Percentiles rank a stretch among this genome's conserved stretches.
phyloP scores from a whole-genome alignment of 352 stramenopile genomes.

The Globisporangium recalcitrans region DNA sequence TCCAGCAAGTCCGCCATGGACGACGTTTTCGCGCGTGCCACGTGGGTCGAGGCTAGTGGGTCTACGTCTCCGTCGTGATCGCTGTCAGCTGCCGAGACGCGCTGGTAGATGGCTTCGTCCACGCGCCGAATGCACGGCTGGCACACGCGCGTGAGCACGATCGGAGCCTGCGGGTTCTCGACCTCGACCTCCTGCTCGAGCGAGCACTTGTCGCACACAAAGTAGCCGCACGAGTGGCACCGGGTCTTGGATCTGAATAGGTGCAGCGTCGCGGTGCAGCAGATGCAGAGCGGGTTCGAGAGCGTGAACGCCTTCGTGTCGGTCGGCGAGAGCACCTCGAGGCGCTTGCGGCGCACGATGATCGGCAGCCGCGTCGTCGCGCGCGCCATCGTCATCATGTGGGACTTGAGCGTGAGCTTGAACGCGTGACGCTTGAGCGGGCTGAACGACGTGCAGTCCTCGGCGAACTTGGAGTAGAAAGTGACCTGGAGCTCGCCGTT shows the following conservation, averaged over 20 bases:
- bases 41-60: conserved; percentile 12
- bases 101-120: conserved; percentile 34
- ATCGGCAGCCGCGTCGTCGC: conserved; percentile 28
- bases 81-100: conserved; percentile 1
- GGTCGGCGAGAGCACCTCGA: conserved; percentile 36
- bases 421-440: conserved; percentile 16
- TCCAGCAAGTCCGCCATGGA: conserved; percentile 18
- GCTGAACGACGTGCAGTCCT: conserved; percentile 16
- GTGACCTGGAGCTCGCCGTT: conserved; percentile 11
- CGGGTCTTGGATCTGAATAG: conserved; percentile 26
- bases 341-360: conserved; percentile 35
- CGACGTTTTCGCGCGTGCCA: conserved; percentile 17
- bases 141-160: conserved; percentile 38
- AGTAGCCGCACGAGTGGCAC: conserved; percentile 45
- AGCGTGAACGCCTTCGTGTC: conserved; percentile 24
- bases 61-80: too few relatives aligned
- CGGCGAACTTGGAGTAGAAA: conserved; percentile 20
- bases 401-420: conserved; percentile 19
- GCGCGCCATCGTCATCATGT: conserved; percentile 21
- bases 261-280: conserved; percentile 35
- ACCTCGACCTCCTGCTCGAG: conserved; percentile 35
- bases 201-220: conserved; percentile 47
- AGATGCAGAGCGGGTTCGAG: conserved; percentile 30
- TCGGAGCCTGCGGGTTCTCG: conserved; percentile 16
- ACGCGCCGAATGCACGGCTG: conserved; percentile 41